Evolutionary conservation across 495 filamentous ascomycete species (phyloP).

Genomic region (Penicillium antarcticum): DNA sequence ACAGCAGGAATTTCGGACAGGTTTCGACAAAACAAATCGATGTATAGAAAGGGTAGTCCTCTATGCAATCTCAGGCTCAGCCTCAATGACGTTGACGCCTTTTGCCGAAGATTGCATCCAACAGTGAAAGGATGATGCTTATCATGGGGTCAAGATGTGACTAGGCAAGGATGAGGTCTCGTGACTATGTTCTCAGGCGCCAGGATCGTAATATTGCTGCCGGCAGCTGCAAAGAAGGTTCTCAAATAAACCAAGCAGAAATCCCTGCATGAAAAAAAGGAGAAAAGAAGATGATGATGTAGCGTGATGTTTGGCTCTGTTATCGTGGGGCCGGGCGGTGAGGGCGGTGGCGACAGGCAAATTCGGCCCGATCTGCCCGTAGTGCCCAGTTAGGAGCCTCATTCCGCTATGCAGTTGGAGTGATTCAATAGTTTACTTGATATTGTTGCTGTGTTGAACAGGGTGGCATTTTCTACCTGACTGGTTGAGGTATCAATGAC

Average conservation of each 20-base stretch:
- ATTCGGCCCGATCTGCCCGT: conserved; percentile 3
- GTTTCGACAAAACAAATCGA: background rate
- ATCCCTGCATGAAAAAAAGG: background rate
- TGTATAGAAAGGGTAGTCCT: background rate
- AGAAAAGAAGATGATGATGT: conserved; percentile 3
- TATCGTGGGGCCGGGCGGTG: conserved; percentile 22
- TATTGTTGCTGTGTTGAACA: too few species aligned
- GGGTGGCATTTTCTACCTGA: too few species aligned
- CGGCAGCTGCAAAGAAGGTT: background rate
- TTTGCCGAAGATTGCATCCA: conserved; percentile 11
- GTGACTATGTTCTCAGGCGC: background rate
- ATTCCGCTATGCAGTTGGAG: too few species aligned
- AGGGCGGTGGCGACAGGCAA: conserved; percentile 11
- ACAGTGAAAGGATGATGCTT: conserved; percentile 9
- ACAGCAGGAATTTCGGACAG: too few species aligned
- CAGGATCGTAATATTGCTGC: background rate
- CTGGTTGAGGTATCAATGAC: too few species aligned
- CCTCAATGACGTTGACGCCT: conserved; percentile 7
- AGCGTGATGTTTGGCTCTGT: conserved; percentile 7
- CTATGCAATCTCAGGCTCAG: conserved; percentile 1
- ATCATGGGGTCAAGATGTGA: conserved; percentile 9
- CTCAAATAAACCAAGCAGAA: background rate
- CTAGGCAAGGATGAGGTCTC: conserved; percentile 3
- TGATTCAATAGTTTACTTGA: too few species aligned
- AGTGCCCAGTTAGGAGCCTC: background rate